Evolutionary conservation across 2,329 filamentous ascomycete species (phyloP).

Genomic region (Exophiala viscosa): DNA sequence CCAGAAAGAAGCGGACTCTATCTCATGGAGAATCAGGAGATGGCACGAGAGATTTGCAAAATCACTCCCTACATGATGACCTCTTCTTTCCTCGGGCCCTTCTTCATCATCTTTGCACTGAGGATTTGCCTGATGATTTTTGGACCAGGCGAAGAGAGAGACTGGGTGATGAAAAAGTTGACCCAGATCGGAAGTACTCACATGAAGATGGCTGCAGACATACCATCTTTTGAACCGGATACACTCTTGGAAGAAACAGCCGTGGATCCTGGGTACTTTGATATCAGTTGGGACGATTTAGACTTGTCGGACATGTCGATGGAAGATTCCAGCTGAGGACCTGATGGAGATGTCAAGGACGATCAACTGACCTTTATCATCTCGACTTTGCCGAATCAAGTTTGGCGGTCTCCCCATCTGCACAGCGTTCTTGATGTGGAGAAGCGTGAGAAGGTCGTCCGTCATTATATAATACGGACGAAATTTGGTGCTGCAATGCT

Average conservation of each 20-base stretch:
- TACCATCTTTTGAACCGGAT: constrained; percentile 7
- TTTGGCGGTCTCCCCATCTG: neutral
- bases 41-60: constrained; percentile 25
- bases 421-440: neutral
- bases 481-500: constrained; percentile 8
- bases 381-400: neutral
- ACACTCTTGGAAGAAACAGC: neutral
- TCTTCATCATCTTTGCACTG: constrained; percentile 28
- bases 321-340: no score
- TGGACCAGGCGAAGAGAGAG: constrained; percentile 20
- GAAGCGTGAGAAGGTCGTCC: no score
- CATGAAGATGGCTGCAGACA: constrained; percentile 28
- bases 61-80: constrained; percentile 25
- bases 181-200: constrained; percentile 24
- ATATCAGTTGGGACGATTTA: neutral
- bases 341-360: no score
- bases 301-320: neutral
- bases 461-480: constrained; percentile 9
- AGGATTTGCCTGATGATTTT: constrained; percentile 25
- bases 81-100: constrained; percentile 29
- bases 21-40: constrained; percentile 25
- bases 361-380: no score
- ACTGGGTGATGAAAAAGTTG: constrained; percentile 26
- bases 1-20: constrained; percentile 21
- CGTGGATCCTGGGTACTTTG: neutral